Evolutionary conservation across 2,329 filamentous ascomycete species (phyloP), one percentile per base, ranked within the genome.

Genomic region (Cyphellophora attinorum): DNA sequence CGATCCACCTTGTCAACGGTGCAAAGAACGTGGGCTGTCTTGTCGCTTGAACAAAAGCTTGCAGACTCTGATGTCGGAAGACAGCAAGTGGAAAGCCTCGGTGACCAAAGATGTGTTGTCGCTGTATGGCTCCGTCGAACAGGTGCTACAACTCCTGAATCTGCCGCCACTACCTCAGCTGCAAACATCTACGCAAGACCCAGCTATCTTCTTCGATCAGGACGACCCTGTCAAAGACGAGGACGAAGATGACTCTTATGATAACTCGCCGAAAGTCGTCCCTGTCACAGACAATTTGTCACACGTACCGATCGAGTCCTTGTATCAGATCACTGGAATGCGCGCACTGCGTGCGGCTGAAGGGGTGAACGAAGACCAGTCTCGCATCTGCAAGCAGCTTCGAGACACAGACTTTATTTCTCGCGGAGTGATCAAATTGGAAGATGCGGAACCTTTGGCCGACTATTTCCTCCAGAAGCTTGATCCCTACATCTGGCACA

Each of bases 11-110:
- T 72, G 68, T 46, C 63, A 63, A 37, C 52, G 68, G 38, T 72
- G 68, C 50, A 56, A 59, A 29, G 64, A 68, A 39, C 61, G 68
- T 48, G 62, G 61, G 3, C 40, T 70, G 25, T 63, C 66, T 19
- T 71, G 68, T 44, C 55, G 69, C 18, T 54, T 70, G 32, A 70
- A 72, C 46, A 70, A 70, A 40, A 70, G 65, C 39, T 55, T 65
- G 15, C 61, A 65, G 47, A 68, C 65, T 6, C 50, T 70, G 46
- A 57, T 70, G 47, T 45, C 43, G 34, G 63, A 68, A 38, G 66
- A 70, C 42, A 58, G 59, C 6, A 64, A 67, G 50, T 63, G 56
- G 44, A 58, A 57, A 28, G 51, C 53, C 2, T 52, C 54, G 14
- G 45, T 58, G 5, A 56, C 55, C 16, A 47, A 38, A 16, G 55